Percentiles rank a stretch among this genome's conserved stretches.
phyloP scores from a whole-genome alignment of 73 alveolate species.

The Blepharisma japonicum region DNA sequence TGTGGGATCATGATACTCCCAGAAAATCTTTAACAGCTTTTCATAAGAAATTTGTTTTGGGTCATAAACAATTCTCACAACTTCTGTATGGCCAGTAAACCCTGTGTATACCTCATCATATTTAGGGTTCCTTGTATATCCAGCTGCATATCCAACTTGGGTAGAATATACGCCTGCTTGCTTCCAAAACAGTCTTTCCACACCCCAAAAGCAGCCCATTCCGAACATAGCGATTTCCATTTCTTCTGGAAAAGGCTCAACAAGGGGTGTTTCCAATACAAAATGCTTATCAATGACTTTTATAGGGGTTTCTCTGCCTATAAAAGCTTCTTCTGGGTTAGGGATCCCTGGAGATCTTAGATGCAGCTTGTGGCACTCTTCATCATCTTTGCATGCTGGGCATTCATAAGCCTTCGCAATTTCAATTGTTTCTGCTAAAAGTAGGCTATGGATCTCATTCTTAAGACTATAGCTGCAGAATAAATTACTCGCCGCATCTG shows the following conservation, averaged over 20 bases:
- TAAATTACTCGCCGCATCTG: no score
- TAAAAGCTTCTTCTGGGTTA: no score
- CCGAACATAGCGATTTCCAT: constrained; percentile 42
- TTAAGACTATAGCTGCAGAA: no score
- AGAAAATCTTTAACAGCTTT: constrained; percentile 44
- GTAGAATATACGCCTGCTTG: constrained; percentile 44
- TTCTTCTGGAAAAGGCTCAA: constrained; percentile 16
- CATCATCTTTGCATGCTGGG: no score
- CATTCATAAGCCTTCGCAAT: no score
- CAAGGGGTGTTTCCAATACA: background rate
- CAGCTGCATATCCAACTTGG: constrained; percentile 59
- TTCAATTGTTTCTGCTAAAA: no score
- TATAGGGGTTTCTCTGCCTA: no score
- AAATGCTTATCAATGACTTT: background rate
- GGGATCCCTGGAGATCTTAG: no score
- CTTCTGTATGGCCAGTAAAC: constrained; percentile 73
- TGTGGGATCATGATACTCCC: constrained; percentile 69
- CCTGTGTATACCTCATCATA: constrained; percentile 66
- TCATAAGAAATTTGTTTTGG: constrained; percentile 40
- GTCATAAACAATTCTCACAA: constrained; percentile 56
- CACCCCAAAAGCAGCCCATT: constrained; percentile 65
- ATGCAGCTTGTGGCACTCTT: no score
- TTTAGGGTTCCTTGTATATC: constrained; percentile 57
- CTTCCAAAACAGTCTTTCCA: constrained; percentile 43
- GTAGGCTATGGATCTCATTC: no score